phyloP scores from a whole-genome alignment of 805 yeast species.

The Wickerhamiella musiphila region DNA sequence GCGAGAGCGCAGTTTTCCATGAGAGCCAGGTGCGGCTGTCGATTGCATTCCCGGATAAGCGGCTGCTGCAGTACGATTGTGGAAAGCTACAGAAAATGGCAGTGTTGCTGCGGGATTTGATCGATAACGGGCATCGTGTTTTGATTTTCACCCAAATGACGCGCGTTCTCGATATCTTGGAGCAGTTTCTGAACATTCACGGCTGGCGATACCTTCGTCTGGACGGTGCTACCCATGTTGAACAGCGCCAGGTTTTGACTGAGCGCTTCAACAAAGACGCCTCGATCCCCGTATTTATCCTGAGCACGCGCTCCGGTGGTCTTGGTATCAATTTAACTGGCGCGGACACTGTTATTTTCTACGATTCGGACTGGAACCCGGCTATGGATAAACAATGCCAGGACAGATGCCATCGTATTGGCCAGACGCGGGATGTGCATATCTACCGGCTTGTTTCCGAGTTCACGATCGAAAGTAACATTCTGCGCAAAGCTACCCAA shows the following conservation, averaged over 20 bases:
- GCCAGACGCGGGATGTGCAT: slow-evolving; percentile 95
- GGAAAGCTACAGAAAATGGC: slow-evolving; percentile 88
- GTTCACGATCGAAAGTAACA: slow-evolving; percentile 89
- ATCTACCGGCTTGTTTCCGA: slow-evolving; percentile 92
- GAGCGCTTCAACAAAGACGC: slow-evolving; percentile 82
- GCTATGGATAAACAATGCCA: slow-evolving; percentile 99
- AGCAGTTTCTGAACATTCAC: slow-evolving; percentile 81
- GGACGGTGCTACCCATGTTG: slow-evolving; percentile 95
- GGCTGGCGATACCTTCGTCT: slow-evolving; percentile 88
- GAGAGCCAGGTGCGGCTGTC: slow-evolving; percentile 71
- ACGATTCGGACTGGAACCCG: slow-evolving; percentile 98
- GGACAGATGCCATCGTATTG: slow-evolving; percentile 97
- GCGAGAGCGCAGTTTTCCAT: slow-evolving; percentile 43
- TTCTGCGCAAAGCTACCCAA: slow-evolving; percentile 83
- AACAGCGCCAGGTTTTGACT: slow-evolving; percentile 86
- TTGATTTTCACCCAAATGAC: slow-evolving; percentile 97
- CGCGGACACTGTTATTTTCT: slow-evolving; percentile 95
- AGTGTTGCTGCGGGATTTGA: slow-evolving; percentile 50
- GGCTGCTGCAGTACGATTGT: slow-evolving; percentile 83
- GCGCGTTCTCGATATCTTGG: slow-evolving; percentile 80
- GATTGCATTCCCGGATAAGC: slow-evolving; percentile 91
- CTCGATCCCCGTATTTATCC: slow-evolving; percentile 72
- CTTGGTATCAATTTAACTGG: slow-evolving; percentile 94
- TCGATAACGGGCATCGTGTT: slow-evolving; percentile 81
- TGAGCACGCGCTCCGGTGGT: slow-evolving; percentile 96